Conservation (phyloP, 108 stramenopile species). For the Pseudonitzschia delicatissima region DNA sequence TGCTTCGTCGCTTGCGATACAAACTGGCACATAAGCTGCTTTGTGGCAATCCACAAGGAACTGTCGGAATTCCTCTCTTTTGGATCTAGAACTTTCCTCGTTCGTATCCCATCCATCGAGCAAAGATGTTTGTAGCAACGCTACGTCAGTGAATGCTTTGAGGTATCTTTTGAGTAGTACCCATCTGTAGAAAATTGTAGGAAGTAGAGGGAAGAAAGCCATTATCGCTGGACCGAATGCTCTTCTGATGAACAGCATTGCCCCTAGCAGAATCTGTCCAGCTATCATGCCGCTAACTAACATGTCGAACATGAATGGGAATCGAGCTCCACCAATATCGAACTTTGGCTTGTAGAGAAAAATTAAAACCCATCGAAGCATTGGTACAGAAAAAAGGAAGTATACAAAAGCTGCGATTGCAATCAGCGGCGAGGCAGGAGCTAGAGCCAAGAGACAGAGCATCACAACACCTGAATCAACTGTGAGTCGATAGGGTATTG, state of each 20-base stretch:
- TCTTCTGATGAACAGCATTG: constrained; percentile 54
- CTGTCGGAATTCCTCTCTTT: constrained; percentile 72
- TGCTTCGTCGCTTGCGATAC: constrained; percentile 55
- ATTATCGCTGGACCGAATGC: constrained; percentile 70
- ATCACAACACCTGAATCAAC: constrained; percentile 83
- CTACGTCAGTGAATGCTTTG: constrained; percentile 70
- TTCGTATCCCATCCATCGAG: constrained; percentile 80
- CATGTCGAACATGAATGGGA: constrained; percentile 83
- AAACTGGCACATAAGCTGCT: constrained; percentile 87
- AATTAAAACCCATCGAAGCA: constrained; percentile 72
- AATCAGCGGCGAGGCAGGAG: constrained; percentile 77
- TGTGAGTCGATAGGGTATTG: constrained; percentile 79
- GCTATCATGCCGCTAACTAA: constrained; percentile 60
- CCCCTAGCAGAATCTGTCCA: constrained; percentile 49
- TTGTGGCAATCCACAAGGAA: constrained; percentile 89
- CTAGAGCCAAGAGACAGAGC: constrained; percentile 69
- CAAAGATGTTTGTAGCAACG: constrained; percentile 77
- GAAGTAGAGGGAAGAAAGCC: constrained; percentile 57
- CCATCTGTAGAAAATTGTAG: constrained; percentile 59
- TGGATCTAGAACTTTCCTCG: constrained; percentile 46
- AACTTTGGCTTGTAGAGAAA: constrained; percentile 80
- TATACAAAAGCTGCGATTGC: constrained; percentile 69
- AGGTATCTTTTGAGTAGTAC: constrained; percentile 48
- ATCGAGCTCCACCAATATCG: constrained; percentile 73
- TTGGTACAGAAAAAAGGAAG: constrained; percentile 63